phyloP scores from a whole-genome alignment of 352 stramenopile genomes.

The Globisporangium solare region DNA sequence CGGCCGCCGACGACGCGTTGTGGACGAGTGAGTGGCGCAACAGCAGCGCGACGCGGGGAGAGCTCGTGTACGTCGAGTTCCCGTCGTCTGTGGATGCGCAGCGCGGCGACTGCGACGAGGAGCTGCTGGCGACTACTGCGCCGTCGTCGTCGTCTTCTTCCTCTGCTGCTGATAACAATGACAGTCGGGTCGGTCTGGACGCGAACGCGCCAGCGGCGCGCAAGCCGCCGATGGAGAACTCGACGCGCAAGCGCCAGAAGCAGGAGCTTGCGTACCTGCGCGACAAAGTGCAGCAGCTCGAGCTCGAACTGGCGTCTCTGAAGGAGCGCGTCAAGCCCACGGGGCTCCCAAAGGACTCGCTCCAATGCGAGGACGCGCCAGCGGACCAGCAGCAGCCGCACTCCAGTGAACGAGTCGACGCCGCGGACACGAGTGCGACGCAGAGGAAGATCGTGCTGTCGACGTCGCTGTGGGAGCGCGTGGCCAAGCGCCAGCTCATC shows the following conservation, averaged over 20 bases:
- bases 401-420: too few relatives aligned
- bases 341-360: too few relatives aligned
- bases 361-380: too few relatives aligned
- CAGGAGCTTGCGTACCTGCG: slow-evolving; percentile 51
- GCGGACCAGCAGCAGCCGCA: not conserved
- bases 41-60: not conserved
- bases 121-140: too few relatives aligned
- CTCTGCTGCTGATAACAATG: too few relatives aligned
- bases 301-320: slow-evolving; percentile 25
- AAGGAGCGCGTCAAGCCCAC: not conserved
- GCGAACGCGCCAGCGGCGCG: not conserved
- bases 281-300: slow-evolving; percentile 33
- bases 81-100: too few relatives aligned
- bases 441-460: not conserved
- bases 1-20: not conserved
- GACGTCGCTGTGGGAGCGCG: slow-evolving; percentile 22
- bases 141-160: too few relatives aligned
- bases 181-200: not conserved
- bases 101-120: too few relatives aligned
- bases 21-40: not conserved
- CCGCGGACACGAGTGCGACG: not conserved
- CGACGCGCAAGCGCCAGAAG: slow-evolving; percentile 46
- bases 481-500: slow-evolving; percentile 22
- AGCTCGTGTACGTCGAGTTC: too few relatives aligned
- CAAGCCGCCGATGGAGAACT: slow-evolving; percentile 39